Evolutionary conservation across 129 eudicot species (phyloP), one percentile per base, ranked within the genome.

Genomic region (Ambrosia artemisiifolia): DNA sequence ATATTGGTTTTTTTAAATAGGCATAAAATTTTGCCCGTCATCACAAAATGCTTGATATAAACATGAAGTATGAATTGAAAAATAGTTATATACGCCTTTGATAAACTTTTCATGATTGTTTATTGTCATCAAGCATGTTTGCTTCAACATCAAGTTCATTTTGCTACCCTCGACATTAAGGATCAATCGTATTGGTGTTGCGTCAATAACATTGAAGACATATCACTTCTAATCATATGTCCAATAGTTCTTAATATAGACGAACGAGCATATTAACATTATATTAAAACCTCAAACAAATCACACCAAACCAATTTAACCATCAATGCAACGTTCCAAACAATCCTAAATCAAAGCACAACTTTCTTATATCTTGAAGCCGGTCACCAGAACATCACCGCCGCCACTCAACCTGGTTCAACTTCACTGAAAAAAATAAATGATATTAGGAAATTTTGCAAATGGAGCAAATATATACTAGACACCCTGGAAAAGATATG

Each of bases 361-460:
- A 10, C 48, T n/a, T n/a, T 72, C 12, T 30, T 32, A 2, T 12
- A 72, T 46, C 32, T 35, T 38, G 18, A 16, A 65, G 19, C 65
- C 56, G 42, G 65, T 54, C 24, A 74, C 64, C 32, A 28, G 28
- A 28, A 40, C 33, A 46, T 83, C 78, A 84, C 46, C 80, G 79
- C 30, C 83, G 78, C 90, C 90, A 85, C 76, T 79, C 87, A 28
- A 20, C 71, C 61, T 68, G 84, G 71, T 59, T 65, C 54, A 46
- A 69, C 75, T 79, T 85, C 66, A 66, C 86, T 82, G 82, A 59
- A 75, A 36, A 36, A 34, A 14, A 61, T 13, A 65, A 38, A 60
- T 0, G 18, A 17, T 24, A 7, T 51, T 9, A 67, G 10, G 4
- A 10, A n/a, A 35, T 7, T 11, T 35, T 14, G 34, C 16, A n/a